Evolutionary conservation across 179 eudicot species (phyloP).

Genomic region (Heliamphora pulchella): DNA sequence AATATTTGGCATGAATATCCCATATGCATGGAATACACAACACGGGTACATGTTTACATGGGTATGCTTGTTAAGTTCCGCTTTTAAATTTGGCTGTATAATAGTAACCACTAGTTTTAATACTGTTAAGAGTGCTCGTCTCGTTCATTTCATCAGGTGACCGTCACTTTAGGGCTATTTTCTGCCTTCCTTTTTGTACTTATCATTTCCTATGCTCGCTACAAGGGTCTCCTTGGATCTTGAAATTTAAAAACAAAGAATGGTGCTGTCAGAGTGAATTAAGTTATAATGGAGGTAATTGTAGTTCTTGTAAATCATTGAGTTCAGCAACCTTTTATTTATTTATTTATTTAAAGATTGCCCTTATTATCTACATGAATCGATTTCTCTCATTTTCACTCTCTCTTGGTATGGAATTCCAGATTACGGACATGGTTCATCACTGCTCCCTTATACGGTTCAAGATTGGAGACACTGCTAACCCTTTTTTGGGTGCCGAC

Average conservation of each 20-base stretch:
- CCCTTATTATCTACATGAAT: neutral
- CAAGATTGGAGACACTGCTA: too few relatives aligned
- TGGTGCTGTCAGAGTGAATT: neutral
- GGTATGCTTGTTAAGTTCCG: conserved; percentile 33
- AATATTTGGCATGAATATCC: conserved; percentile 91
- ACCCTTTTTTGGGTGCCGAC: neutral
- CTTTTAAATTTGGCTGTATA: neutral
- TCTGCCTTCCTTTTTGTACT: conserved; percentile 42
- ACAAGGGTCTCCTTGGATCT: conserved; percentile 73
- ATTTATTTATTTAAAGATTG: too few relatives aligned
- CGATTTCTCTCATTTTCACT: neutral
- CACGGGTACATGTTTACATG: conserved; percentile 80
- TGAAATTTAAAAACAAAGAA: conserved; percentile 18
- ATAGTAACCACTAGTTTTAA: neutral
- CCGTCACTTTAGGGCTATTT: conserved; percentile 39
- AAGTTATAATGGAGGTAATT: neutral
- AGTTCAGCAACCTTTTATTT: neutral
- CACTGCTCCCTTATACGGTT: neutral
- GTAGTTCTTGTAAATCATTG: neutral
- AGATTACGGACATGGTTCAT: neutral
- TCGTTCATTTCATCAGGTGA: conserved; percentile 44
- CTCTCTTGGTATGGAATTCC: neutral
- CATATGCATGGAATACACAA: conserved; percentile 63
- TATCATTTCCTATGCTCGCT: conserved; percentile 61
- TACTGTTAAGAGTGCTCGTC: neutral